These are phyloP conservation scores for Lactarius trivialis DNA, from an alignment of 768 basidiomycete species.

Conservation along the genomic window DNA sequence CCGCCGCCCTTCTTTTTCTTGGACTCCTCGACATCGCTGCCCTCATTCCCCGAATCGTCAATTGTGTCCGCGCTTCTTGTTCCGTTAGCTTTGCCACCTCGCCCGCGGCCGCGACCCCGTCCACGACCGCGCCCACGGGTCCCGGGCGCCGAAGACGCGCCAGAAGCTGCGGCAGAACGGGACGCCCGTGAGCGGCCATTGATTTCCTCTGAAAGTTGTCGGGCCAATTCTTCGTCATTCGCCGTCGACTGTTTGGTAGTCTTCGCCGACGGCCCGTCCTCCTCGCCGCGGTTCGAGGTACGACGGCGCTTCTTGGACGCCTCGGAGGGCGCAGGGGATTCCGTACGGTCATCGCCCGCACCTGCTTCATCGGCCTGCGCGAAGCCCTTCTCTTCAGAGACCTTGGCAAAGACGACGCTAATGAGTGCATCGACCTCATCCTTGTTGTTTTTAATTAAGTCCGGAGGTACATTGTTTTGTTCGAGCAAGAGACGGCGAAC, in stretches of 20 bases:
- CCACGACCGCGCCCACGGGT: conserved; percentile 19
- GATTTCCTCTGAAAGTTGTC: conserved; percentile 38
- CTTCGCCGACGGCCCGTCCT: conserved; percentile 19
- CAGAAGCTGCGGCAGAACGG: conserved; percentile 24
- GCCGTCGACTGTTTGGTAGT: conserved; percentile 26
- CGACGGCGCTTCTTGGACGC: conserved; percentile 22
- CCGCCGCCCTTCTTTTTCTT: conserved; percentile 48
- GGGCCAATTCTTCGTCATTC: conserved; percentile 31
- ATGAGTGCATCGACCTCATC: conserved; percentile 65
- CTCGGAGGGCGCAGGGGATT: neutral
- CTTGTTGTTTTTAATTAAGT: conserved; percentile 61
- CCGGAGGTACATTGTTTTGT: conserved; percentile 48
- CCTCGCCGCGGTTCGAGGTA: conserved; percentile 22
- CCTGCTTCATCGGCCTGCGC: conserved; percentile 24
- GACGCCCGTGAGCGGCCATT: conserved; percentile 34
- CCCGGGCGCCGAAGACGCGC: conserved; percentile 17
- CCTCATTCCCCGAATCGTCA: conserved; percentile 33
- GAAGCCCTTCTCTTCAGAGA: conserved; percentile 34
- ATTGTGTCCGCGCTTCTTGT: conserved; percentile 32
- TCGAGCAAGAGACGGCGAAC: conserved; percentile 70
- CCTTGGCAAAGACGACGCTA: conserved; percentile 52
- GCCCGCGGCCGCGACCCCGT: conserved; percentile 20
- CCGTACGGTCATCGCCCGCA: conserved; percentile 6
- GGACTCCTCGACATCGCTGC: conserved; percentile 33
- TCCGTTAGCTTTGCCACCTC: conserved; percentile 27